These are phyloP conservation scores for Saraca asoca DNA, from an alignment of 331 rosid species.

Conservation along the genomic window DNA sequence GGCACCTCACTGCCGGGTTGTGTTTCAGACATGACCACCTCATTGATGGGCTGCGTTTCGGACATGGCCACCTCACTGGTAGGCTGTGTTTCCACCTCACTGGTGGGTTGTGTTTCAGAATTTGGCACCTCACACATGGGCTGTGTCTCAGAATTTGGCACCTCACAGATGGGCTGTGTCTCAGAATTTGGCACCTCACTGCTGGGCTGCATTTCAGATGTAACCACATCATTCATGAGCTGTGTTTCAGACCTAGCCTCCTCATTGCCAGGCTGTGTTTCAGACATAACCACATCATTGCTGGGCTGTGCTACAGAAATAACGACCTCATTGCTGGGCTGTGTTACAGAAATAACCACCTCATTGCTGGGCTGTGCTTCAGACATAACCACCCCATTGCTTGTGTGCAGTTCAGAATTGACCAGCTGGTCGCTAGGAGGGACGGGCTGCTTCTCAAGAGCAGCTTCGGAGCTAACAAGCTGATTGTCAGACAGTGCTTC, in stretches of 20 bases:
- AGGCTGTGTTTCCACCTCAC: slow-evolving; percentile 19
- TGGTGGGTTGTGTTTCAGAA: slow-evolving; percentile 21
- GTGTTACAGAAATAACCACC: slow-evolving; percentile 23
- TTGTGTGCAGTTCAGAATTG: slow-evolving; percentile 25
- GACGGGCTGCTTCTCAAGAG: slow-evolving; percentile 24
- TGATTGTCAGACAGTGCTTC: slow-evolving; percentile 25
- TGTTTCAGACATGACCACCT: not conserved
- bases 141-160: slow-evolving; percentile 31
- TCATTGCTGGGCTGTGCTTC: slow-evolving; percentile 23
- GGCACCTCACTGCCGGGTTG: slow-evolving; percentile 11
- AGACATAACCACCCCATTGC: slow-evolving; percentile 22
- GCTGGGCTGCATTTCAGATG: slow-evolving; percentile 2
- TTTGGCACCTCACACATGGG: slow-evolving; percentile 8
- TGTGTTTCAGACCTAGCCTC: not conserved
- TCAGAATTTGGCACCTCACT: not conserved
- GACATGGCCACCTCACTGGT: slow-evolving; percentile 22
- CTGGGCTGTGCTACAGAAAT: slow-evolving; percentile 12
- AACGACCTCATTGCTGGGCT: slow-evolving; percentile 15
- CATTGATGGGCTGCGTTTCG: not conserved
- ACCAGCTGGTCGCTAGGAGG: slow-evolving; percentile 21
- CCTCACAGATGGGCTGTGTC: too few relatives aligned
- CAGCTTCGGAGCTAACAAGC: slow-evolving; percentile 20
- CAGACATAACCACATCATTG: slow-evolving; percentile 27
- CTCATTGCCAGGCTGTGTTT: not conserved
- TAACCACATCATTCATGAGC: slow-evolving; percentile 22